A percentile compares a stretch with the other conserved stretches of the same genome.
These are phyloP conservation scores for Petunia secreta DNA, from an alignment of 257 asterid genomes.

Conservation along the genomic window DNA sequence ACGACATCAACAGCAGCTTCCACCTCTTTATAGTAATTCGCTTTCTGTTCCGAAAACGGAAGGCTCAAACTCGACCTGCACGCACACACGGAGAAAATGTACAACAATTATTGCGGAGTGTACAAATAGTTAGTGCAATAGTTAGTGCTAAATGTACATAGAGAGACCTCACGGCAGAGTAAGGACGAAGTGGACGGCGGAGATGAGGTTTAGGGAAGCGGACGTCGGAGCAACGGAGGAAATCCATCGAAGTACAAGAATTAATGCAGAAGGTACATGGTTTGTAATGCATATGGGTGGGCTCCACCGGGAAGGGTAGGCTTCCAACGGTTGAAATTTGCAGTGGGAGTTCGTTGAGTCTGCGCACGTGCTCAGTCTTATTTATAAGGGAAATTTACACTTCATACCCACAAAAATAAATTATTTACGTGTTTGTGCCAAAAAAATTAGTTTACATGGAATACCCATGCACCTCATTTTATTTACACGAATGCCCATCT, in stretches of 20 bases:
- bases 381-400: background rate
- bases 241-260: slow-evolving; percentile 48
- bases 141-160: background rate
- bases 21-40: slow-evolving; percentile 67
- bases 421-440: no score
- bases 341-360: slow-evolving; percentile 3
- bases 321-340: slow-evolving; percentile 11
- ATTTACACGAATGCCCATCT: no score
- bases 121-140: background rate
- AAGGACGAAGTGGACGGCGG: slow-evolving; percentile 47
- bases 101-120: background rate
- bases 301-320: background rate
- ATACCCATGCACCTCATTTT: no score
- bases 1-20: slow-evolving; percentile 81
- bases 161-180: slow-evolving; percentile 57
- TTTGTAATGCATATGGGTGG: background rate
- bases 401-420: no score
- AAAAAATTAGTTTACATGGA: no score
- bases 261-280: background rate
- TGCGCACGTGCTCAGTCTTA: background rate
- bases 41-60: slow-evolving; percentile 64
- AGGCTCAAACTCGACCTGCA: slow-evolving; percentile 63
- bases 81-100: background rate
- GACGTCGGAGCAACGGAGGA: slow-evolving; percentile 54
- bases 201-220: slow-evolving; percentile 40